These are phyloP conservation scores for Phytophthora sansomeana DNA, from an alignment of 352 stramenopile species.

Conservation along the genomic window DNA sequence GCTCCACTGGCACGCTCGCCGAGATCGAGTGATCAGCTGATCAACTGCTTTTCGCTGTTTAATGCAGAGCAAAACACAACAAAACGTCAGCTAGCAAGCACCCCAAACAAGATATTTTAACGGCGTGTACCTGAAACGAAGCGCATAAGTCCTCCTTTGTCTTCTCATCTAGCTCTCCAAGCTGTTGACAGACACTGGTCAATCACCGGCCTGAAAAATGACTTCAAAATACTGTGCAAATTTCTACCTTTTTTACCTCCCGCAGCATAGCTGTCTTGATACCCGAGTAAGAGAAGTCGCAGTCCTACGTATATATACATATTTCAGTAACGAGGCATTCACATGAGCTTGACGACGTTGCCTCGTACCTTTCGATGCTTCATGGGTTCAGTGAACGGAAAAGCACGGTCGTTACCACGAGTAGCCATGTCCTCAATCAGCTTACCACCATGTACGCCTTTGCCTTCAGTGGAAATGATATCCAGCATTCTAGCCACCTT, in stretches of 20 bases:
- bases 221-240: neutral
- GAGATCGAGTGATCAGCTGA: constrained; percentile 79
- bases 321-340: neutral
- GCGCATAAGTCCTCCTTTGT: constrained; percentile 93
- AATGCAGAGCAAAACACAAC: neutral
- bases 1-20: constrained; percentile 88
- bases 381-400: constrained; percentile 94
- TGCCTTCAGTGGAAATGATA: constrained; percentile 56
- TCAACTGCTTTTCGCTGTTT: constrained; percentile 57
- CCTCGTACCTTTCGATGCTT: constrained; percentile 66
- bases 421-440: constrained; percentile 94
- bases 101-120: too few relatives aligned
- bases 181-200: constrained; percentile 42
- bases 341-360: neutral
- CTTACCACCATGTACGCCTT: constrained; percentile 89
- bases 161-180: constrained; percentile 54
- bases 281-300: constrained; percentile 98
- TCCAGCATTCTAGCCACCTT: constrained; percentile 97
- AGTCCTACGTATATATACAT: constrained; percentile 72
- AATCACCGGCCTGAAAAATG: constrained; percentile 1
- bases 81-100: neutral
- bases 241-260: constrained; percentile 64
- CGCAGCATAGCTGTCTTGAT: constrained; percentile 97
- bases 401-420: constrained; percentile 90
- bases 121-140: constrained; percentile 95